Evolutionary conservation across 129 eudicot species (phyloP), one percentile per base, ranked within the genome.

Genomic region (Saposhnikovia divaricata): DNA sequence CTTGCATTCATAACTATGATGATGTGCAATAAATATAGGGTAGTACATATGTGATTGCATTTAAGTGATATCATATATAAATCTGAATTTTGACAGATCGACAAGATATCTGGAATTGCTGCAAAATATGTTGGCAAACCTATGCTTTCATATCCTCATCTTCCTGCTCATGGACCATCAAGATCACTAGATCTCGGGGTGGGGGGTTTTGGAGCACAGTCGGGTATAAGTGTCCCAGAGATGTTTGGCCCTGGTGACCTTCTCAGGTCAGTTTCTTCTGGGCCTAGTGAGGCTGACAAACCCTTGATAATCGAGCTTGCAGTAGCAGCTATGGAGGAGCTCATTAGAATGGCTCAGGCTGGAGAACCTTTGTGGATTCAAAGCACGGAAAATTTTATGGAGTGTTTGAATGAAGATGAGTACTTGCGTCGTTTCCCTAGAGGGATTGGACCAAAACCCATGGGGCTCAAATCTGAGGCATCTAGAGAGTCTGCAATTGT

Each of bases 241-340:
- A 86, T 92, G 59, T 92, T 86, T 48, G 98, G 93, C 8, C 80
- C 94, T 21, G 84, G 85, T 59, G 99, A 92, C 72, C 88, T 96
- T 79, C 93, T 96, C 6, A 85, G 97, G 75, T 85, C 98, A 23
- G 89, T 92, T n/a, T 87, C 97, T 6, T 87, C 97, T 6, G 97
- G 90, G 45, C 94, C 97, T 11, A 89, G 88, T 9, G 99, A 92
- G 63, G 97, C 98, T 2, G 98, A 96, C 40, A 96, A 89, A 82
- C 95, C 99, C 0, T 74, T 92, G 83, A 90, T 96, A 82, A 86
- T 96, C 42, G 99, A 96, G 90, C 82, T 96, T 0, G 99, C 98
- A 7, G 97, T 96, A 74, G 98, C 97, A 77, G 99, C 99, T 1
- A 92, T 96, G 99, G 99, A 96, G 81, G 99, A 96, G 82, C 87